phyloP scores from a whole-genome alignment of 1,139 yeast species.

The Candida tropicalis region DNA sequence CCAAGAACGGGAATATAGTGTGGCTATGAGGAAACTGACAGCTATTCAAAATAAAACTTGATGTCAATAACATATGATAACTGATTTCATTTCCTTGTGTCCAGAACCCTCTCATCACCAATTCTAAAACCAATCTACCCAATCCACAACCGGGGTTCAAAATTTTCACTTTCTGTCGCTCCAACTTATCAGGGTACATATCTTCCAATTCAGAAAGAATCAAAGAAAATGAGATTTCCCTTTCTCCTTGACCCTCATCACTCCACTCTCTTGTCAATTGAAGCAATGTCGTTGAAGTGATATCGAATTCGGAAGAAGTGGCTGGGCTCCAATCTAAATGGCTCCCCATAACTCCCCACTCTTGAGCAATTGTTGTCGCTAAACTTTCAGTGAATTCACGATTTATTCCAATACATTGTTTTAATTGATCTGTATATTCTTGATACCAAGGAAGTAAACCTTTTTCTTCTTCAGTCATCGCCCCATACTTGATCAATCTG shows the following conservation, averaged over 20 bases:
- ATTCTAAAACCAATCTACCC: slow-evolving; percentile 75
- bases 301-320: slow-evolving; percentile 53
- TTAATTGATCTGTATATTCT: slow-evolving; percentile 45
- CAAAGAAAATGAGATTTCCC: slow-evolving; percentile 47
- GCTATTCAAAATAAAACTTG: slow-evolving; percentile 64
- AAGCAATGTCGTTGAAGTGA: slow-evolving; percentile 60
- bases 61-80: slow-evolving; percentile 75
- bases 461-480: slow-evolving; percentile 44
- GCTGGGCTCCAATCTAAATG: slow-evolving; percentile 51
- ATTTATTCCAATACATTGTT: slow-evolving; percentile 52
- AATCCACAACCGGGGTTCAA: slow-evolving; percentile 86
- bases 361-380: slow-evolving; percentile 48
- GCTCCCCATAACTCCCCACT: slow-evolving; percentile 52
- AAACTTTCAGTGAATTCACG: slow-evolving; percentile 48
- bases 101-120: slow-evolving; percentile 66
- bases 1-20: slow-evolving; percentile 57
- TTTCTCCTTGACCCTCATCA: slow-evolving; percentile 56
- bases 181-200: slow-evolving; percentile 41
- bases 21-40: slow-evolving; percentile 40
- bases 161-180: slow-evolving; percentile 46
- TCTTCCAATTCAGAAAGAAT: slow-evolving; percentile 48
- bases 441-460: slow-evolving; percentile 54
- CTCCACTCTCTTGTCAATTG: slow-evolving; percentile 84
- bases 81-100: slow-evolving; percentile 89
- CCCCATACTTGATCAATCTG: slow-evolving; percentile 28